These are phyloP conservation scores for Allium fistulosum DNA, from an alignment of 106 monocot species.

Conservation along the genomic window DNA sequence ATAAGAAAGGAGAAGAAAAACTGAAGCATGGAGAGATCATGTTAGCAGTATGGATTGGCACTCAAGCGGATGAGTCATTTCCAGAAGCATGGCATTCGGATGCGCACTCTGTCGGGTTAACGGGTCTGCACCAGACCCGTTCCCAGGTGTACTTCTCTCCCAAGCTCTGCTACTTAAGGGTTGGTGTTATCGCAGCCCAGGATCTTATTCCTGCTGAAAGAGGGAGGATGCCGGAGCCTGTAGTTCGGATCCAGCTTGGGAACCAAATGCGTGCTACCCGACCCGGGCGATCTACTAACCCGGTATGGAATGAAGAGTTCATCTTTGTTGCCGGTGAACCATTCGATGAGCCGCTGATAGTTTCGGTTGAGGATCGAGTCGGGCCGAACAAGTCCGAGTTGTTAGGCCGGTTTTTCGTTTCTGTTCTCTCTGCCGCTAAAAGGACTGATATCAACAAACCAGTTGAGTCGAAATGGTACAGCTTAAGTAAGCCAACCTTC, in stretches of 20 bases:
- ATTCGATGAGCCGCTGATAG: constrained; percentile 64
- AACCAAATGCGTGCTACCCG: constrained; percentile 58
- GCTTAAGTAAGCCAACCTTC: constrained; percentile 28
- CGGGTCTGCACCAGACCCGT: constrained; percentile 45
- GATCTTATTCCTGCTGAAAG: constrained; percentile 52
- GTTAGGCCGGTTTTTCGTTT: constrained; percentile 50
- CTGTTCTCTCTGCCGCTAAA: constrained; percentile 22
- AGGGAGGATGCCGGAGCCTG: constrained; percentile 21
- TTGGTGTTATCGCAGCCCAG: constrained; percentile 69
- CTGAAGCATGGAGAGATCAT: constrained; percentile 62
- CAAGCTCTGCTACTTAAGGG: constrained; percentile 74
- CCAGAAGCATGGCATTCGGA: constrained; percentile 82
- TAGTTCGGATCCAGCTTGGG: constrained; percentile 53
- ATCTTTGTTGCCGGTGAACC: constrained; percentile 84
- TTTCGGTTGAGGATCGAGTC: constrained; percentile 69
- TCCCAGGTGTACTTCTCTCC: constrained; percentile 96
- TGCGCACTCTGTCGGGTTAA: constrained; percentile 32
- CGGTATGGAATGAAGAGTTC: constrained; percentile 78
- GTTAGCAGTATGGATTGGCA: constrained; percentile 86
- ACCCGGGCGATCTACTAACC: constrained; percentile 25
- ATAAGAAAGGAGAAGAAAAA: constrained; percentile 48
- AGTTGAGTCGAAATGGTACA: constrained; percentile 55
- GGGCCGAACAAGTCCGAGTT: constrained; percentile 45
- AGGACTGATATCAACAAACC: constrained; percentile 48
- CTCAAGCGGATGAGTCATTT: constrained; percentile 92